These are phyloP conservation scores for Malassezia obtusa DNA, from an alignment of 1,284 basidiomycete species.

Conservation along the genomic window DNA sequence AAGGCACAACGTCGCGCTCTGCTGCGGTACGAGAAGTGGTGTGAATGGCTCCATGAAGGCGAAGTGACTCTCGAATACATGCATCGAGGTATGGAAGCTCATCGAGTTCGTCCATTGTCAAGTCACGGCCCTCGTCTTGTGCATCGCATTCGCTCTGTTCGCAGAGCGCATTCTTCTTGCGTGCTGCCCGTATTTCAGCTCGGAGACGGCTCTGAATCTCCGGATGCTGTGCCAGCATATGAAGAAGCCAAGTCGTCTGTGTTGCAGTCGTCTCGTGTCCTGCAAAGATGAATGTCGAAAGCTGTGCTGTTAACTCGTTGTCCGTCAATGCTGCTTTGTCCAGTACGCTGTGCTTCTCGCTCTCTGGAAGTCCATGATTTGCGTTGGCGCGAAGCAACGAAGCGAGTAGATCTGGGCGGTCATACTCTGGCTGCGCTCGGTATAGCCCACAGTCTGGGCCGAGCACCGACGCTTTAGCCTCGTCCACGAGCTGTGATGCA, in stretches of 20 bases:
- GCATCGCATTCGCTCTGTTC: constrained; percentile 5
- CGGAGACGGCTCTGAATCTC: constrained; percentile 27
- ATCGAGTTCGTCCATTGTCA: constrained; percentile 30
- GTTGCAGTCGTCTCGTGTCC: constrained; percentile 45
- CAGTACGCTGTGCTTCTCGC: not conserved
- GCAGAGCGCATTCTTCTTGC: not conserved
- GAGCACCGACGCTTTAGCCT: constrained; percentile 2
- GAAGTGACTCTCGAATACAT: constrained; percentile 33
- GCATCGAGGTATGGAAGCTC: constrained; percentile 33
- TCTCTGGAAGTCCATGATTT: constrained; percentile 21
- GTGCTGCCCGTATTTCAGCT: constrained; percentile 23
- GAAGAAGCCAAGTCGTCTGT: constrained; percentile 37
- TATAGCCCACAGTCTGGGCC: not conserved
- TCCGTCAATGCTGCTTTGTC: constrained; percentile 23
- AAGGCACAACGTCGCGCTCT: constrained; percentile 27
- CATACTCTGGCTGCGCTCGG: not conserved
- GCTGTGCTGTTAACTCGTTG: constrained; percentile 33
- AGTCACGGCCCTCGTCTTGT: constrained; percentile 20
- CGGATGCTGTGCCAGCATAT: constrained; percentile 22
- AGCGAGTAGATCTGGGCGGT: constrained; percentile 29
- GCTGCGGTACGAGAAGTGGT: constrained; percentile 25
- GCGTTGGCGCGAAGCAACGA: constrained; percentile 41
- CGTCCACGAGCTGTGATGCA: constrained; percentile 1
- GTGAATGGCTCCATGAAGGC: constrained; percentile 25
- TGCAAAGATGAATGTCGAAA: constrained; percentile 39